A percentile compares a stretch with the other conserved stretches of the same genome.
Evolutionary conservation across 2,329 filamentous ascomycete species (phyloP).

Genomic region (Akanthomyces uredinophilus): DNA sequence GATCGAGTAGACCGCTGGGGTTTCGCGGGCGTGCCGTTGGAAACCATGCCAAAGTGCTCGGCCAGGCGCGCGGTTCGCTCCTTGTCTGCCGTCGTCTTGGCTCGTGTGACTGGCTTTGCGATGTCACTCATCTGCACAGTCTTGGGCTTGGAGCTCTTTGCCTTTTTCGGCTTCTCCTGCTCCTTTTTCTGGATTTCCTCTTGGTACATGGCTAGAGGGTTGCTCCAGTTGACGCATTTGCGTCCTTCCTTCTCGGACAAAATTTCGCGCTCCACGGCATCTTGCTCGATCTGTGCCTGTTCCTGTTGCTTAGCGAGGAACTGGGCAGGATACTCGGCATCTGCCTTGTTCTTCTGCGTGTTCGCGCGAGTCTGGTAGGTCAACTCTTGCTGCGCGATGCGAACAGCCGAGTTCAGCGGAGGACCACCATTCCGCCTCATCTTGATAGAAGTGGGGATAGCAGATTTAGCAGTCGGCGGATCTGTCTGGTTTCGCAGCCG

Average conservation of each 20-base stretch:
- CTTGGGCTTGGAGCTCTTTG: constrained; percentile 12
- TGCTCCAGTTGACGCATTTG: constrained; percentile 32
- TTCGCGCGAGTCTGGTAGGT: constrained; percentile 27
- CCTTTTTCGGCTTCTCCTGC: constrained; percentile 18
- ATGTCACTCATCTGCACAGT: constrained; percentile 23
- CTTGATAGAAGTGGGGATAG: constrained; percentile 32
- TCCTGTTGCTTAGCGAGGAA: constrained; percentile 28
- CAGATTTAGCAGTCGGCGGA: constrained; percentile 24
- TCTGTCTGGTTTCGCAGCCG: constrained; percentile 24
- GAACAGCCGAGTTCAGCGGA: constrained; percentile 22
- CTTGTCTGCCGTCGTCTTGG: constrained; percentile 20
- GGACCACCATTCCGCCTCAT: constrained; percentile 22
- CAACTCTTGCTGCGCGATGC: constrained; percentile 29
- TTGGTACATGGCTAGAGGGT: constrained; percentile 27
- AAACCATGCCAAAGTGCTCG: constrained; percentile 28
- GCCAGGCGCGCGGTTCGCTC: constrained; percentile 26
- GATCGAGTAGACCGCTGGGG: constrained; percentile 15
- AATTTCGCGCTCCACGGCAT: constrained; percentile 17
- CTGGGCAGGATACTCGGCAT: constrained; percentile 31
- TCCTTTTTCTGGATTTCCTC: constrained; percentile 19
- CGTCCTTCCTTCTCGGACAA: constrained; percentile 18
- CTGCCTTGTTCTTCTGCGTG: constrained; percentile 32
- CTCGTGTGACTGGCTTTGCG: constrained; percentile 23
- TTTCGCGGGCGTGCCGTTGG: constrained; percentile 32
- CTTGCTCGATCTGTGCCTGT: constrained; percentile 20